Base-by-base conservation (phyloP, 768 basidiomycete genomes). In the Lactarius psammicola region DNA sequence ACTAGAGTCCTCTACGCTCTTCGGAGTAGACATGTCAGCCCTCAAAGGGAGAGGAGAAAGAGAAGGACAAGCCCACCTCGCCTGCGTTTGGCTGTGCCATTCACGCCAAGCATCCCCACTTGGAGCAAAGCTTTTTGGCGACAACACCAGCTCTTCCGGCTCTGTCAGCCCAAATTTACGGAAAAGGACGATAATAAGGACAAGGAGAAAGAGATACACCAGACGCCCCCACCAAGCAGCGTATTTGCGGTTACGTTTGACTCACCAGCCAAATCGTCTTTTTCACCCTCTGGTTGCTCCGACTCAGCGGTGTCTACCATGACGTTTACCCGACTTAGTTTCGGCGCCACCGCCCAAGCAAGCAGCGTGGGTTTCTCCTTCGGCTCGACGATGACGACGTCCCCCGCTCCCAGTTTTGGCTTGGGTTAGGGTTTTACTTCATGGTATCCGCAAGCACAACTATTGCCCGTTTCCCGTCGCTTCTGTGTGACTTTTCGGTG, bases 321-420 rank as follows among this genome's bases (percentile, higher is more conserved):
- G n/a, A 59, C 59, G 13, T 57, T 54, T 4, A 54, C 60, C 1
- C 11, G 56, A 40, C 70, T 70, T 26, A 55, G 59, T 28, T 70
- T 70, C n/a, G 69, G 69, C 60, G 42, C 56, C 13, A 38, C 30
- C 4, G 26, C 64, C 31, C 54, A 51, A 20, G 66, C 61, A 30
- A 58, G 60, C 26, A 63, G 33, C 60, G 9, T 62, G 33, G 49
- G 62, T 56, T 67, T 70, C 57, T 68, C 66, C 28, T 4, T 11
- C n/a, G 4, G n/a, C n/a, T 23, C 10, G 4, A 4, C 23, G 44
- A 20, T 46, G 36, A 8, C 44, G 10, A 31, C 23, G 10, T 9
- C 5, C 46, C 46, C 46, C 11, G 4, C 55, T 20, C 42, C 59
- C 33, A 9, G 59, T 26, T 56, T 59, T n/a, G 23, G 20, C 15